Evolutionary conservation across 2,329 filamentous ascomycete genomes (phyloP).

Genomic region (Colletotrichum spaethianum): DNA sequence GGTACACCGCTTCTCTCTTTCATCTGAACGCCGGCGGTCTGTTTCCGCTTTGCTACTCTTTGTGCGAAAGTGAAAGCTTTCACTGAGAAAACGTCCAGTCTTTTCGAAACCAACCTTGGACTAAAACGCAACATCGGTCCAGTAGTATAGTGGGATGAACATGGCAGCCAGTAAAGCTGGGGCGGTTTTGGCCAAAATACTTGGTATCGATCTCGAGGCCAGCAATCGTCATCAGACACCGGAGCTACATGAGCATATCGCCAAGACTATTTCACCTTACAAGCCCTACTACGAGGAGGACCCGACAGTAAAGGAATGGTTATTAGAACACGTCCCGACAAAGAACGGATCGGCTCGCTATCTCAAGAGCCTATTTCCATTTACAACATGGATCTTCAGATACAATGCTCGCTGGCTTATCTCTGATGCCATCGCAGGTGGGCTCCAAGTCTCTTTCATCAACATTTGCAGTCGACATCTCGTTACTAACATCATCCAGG

Average conservation of each 20-base stretch:
- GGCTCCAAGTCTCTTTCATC: conserved; percentile 3
- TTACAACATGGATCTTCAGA: conserved; percentile 75
- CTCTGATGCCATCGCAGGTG: conserved; percentile 81
- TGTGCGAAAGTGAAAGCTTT: not conserved
- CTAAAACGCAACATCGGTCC: not conserved
- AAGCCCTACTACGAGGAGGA: conserved; percentile 71
- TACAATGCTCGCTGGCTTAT: conserved; percentile 82
- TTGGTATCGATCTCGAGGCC: conserved; percentile 84
- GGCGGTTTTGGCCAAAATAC: conserved; percentile 80
- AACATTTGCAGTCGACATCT: no score
- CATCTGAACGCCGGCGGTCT: conserved; percentile 7
- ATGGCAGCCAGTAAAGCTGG: conserved; percentile 69
- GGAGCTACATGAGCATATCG: conserved; percentile 21
- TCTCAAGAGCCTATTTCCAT: conserved; percentile 71
- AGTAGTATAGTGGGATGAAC: not conserved
- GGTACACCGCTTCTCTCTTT: not conserved
- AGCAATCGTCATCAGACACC: conserved; percentile 35
- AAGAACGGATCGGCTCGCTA: conserved; percentile 64
- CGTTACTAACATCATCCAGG: conserved; percentile 46
- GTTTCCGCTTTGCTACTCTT: not conserved
- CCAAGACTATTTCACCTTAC: conserved; percentile 27
- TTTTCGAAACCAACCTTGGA: conserved; percentile 6
- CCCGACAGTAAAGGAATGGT: conserved; percentile 74
- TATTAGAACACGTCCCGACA: conserved; percentile 68
- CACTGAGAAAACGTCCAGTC: not conserved